Base-by-base conservation (phyloP, 345 rosid species). In the Brassica cretica region DNA sequence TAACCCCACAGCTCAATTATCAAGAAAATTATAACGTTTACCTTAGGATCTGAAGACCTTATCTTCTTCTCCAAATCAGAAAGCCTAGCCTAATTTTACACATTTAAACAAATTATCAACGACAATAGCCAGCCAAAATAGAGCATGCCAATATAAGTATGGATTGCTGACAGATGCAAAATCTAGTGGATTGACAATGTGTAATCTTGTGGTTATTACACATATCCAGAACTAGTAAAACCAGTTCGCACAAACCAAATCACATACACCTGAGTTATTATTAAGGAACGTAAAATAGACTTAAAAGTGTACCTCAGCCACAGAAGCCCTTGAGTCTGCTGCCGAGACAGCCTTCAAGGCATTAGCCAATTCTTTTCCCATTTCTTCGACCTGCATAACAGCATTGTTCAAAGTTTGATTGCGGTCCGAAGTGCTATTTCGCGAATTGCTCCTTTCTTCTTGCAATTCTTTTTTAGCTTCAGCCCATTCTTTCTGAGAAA, bases 401-500 rank as follows among this genome's bases (percentile, higher is more conserved):
- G 93, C 90, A 82, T 83, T 85, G 85, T 89, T 91, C 81, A 91
- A 74, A 51, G 87, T 84, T 75, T 85, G 90, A 35, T 89, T 97
- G 44, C 95, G 89, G 71, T 88, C 97, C 37, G 83, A 83, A 69
- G 81, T 83, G 53, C 89, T 87, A 64, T 68, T 82, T 73, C 92
- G 93, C 32, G 87, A 88, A 84, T 81, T 87, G 69, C 89, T 89
- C 68, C 88, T 84, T 85, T 88, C 98, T 83, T 86, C 93, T 84
- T 91, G 96, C 78, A 93, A 82, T 76, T 94, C 96, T 61, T 83
- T 88, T 86, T 89, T 94, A 33, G 94, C 98, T 80, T 91, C 93
- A 70, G 92, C 96, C 98, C 97, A 93, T 85, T 94, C 98, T 82
- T 87, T 89, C 98, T 94, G 81, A 62, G 62, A 74, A 66, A 78